Percentiles rank a stretch among this genome's conserved stretches.
Evolutionary conservation across 495 filamentous ascomycete genomes (phyloP).

Genomic region (Trichoderma asperelloides): DNA sequence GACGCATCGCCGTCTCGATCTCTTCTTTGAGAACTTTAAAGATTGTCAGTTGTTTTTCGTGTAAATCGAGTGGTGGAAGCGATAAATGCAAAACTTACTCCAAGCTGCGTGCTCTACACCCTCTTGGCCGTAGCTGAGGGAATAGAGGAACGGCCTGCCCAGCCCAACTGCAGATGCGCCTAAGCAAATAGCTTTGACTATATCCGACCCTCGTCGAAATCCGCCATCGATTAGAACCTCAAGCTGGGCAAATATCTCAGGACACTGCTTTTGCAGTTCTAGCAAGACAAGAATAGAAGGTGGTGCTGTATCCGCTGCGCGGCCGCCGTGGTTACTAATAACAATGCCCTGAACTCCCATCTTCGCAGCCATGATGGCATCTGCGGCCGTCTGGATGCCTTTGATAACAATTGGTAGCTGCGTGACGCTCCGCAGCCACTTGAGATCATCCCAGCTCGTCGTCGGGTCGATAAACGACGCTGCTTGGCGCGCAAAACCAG

Average conservation of each 20-base stretch:
- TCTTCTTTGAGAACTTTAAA: conserved; percentile 25
- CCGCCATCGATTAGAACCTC: conserved; percentile 63
- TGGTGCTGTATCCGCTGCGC: conserved; percentile 56
- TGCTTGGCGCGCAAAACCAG: conserved; percentile 56
- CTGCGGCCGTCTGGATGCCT: conserved; percentile 54
- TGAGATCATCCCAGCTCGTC: conserved; percentile 60
- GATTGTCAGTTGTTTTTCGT: not conserved
- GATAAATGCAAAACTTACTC: conserved; percentile 30
- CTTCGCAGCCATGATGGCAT: conserved; percentile 48
- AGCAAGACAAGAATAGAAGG: conserved; percentile 52
- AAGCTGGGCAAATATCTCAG: conserved; percentile 51
- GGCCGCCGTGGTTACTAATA: conserved; percentile 61
- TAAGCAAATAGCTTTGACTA: conserved; percentile 60
- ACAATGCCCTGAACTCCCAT: conserved; percentile 51
- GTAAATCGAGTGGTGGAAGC: not conserved
- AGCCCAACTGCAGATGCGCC: conserved; percentile 57
- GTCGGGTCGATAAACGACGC: conserved; percentile 55
- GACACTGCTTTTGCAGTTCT: conserved; percentile 53
- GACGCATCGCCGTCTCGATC: conserved; percentile 29
- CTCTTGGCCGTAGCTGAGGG: conserved; percentile 61
- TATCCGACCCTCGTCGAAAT: conserved; percentile 53
- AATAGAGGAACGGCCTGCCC: conserved; percentile 54
- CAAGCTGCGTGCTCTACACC: conserved; percentile 59
- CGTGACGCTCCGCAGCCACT: conserved; percentile 36
- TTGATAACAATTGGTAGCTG: conserved; percentile 50